Evolutionary conservation across 495 filamentous ascomycete species (phyloP), one percentile per base, ranked within the genome.

Genomic region (Lepraria neglecta): DNA sequence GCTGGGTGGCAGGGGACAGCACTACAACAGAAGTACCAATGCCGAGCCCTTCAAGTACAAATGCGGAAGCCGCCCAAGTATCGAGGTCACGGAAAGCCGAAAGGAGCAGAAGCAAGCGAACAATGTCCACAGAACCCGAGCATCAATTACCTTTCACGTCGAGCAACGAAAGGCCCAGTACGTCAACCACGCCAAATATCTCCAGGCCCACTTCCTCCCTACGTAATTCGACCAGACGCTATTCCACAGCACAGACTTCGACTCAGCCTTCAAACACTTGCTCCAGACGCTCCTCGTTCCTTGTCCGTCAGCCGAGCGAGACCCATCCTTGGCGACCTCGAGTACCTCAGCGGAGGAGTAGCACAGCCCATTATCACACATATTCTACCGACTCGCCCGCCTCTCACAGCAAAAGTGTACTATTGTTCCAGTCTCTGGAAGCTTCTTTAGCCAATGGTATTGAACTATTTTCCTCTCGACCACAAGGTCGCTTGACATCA

Each of bases 351-450:
- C 58, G 27, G 11, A 42, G 46, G 15, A 43, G 42, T 15, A 52
- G 40, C 35, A 38, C 33, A 11, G n/a, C 35, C 0, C 31, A 38
- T 54, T 9, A 30, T 24, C 30, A 28, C n/a, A 4, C 51, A 4
- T 54, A 33, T 54, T 54, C 51, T 4, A 35, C 31, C 31, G 35
- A 44, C 9, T 43, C 50, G 17, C 35, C 24, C 46, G 17, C 11
- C 12, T 0, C 21, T 27, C 14, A 44, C 46, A 28, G 6, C 21
- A 35, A 60, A 1, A 28, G 24, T 19, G 27, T n/a, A 6, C 46
- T 28, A 10, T 28, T 30, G 19, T 42, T 60, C 17, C 58, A 40
- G 47, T 60, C 58, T 4, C 9, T 52, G 15, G 46, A 24, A 60
- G 47, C 35, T n/a, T 60, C 50, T 27, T 27, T 50, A 27, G 33